Evolutionary conservation across 2,329 filamentous ascomycete species (phyloP).

Genomic region (Orbilia oligospora): DNA sequence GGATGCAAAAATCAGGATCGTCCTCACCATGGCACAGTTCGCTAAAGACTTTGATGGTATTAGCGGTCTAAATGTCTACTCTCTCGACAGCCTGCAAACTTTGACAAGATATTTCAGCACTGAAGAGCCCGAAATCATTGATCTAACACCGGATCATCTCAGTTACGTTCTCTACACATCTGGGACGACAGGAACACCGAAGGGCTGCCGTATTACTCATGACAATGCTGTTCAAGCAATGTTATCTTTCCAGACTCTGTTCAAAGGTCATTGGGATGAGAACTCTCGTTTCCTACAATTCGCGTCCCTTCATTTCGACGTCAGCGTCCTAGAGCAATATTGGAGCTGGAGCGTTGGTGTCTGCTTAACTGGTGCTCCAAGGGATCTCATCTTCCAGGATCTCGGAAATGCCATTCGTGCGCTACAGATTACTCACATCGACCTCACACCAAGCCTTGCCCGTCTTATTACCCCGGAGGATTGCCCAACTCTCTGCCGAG

Average conservation of each 20-base stretch:
- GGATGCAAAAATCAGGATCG: constrained; percentile 77
- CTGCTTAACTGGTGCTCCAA: constrained; percentile 82
- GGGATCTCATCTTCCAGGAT: constrained; percentile 88
- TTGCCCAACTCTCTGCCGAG: constrained; percentile 82
- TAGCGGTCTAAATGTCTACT: constrained; percentile 68
- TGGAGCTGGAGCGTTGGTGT: constrained; percentile 96
- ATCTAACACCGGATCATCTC: constrained; percentile 71
- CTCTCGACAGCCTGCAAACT: constrained; percentile 69
- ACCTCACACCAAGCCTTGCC: constrained; percentile 89
- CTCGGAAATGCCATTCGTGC: constrained; percentile 79
- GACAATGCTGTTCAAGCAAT: constrained; percentile 91
- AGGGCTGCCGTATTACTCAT: constrained; percentile 90
- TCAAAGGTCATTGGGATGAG: constrained; percentile 79
- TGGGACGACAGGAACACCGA: constrained; percentile 83
- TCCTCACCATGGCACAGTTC: constrained; percentile 74
- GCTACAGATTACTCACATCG: constrained; percentile 87
- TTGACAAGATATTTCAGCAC: constrained; percentile 60
- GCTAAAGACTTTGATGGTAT: constrained; percentile 66
- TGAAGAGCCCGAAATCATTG: constrained; percentile 62
- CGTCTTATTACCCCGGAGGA: constrained; percentile 83
- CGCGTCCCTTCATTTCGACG: constrained; percentile 94
- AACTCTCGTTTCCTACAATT: constrained; percentile 90
- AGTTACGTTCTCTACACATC: constrained; percentile 91
- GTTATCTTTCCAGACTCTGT: constrained; percentile 85
- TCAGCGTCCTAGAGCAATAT: constrained; percentile 92